These are phyloP conservation scores for Vinca major DNA, from an alignment of 305 asterid species.

Conservation along the genomic window DNA sequence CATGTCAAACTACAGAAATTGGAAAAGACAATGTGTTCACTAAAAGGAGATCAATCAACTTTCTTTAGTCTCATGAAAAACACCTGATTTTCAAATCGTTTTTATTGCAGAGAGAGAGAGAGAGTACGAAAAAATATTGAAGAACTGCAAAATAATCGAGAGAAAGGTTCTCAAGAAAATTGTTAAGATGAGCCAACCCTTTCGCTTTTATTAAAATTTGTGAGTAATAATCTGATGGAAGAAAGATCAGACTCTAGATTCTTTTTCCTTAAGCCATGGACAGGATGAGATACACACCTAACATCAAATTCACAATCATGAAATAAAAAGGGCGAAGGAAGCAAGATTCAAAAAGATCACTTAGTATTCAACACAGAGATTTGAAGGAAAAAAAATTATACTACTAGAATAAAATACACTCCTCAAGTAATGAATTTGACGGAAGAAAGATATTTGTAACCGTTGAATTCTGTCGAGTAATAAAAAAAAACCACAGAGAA, in stretches of 20 bases:
- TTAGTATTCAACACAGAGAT: constrained; percentile 3
- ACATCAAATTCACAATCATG: not conserved
- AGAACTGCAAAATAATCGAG: not conserved
- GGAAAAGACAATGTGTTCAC: not conserved
- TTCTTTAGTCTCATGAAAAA: not conserved
- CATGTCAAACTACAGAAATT: constrained; percentile 4
- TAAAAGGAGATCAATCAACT: not conserved
- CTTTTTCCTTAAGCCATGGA: not conserved
- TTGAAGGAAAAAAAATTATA: not conserved
- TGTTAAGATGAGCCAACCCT: not conserved
- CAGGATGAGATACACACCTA: not conserved
- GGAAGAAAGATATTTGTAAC: not conserved
- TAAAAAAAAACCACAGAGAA: constrained; percentile 7
- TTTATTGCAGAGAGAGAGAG: not conserved
- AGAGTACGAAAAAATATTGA: not conserved
- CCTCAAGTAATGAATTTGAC: not conserved
- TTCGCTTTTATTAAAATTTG: not conserved
- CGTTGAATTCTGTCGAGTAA: not conserved
- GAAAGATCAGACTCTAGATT: constrained; percentile 1
- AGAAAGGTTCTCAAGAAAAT: not conserved
- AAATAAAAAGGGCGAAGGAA: not conserved
- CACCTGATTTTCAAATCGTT: not conserved
- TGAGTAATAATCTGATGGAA: not conserved
- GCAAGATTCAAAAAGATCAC: not conserved
- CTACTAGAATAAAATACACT: not conserved